Base-by-base conservation (phyloP, 192 early-diverging fungal genomes). In the Dissophora globulifera region DNA sequence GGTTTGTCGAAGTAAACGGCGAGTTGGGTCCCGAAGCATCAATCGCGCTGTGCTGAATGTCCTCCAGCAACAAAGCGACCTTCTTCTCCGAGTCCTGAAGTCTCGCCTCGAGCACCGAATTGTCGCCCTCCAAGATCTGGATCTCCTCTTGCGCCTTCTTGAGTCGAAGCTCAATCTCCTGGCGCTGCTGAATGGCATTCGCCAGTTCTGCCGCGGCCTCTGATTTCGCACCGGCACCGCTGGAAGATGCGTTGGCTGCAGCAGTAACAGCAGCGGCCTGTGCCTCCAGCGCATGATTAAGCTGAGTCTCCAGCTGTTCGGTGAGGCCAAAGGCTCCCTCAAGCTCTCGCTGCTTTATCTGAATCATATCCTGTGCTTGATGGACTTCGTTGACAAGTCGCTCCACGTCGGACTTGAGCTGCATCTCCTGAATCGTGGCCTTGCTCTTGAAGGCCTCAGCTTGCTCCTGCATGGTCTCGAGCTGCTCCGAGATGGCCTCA, bases 81-180 rank as follows among this genome's bases (percentile, higher is more conserved):
- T 76, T 76, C 64, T 76, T 76, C 38, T 76, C 72, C 6, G 72
- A 66, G 15, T 76, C 72, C 41, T 42, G 57, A 11, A 76, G 41
- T 35, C 72, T 45, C 0, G 62, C 63, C 47, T 76, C 72, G 9
- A 76, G 43, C 15, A 76, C 63, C n/a, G 63, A 76, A 35, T 76
- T 76, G 46, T 76, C 72, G 0, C 72, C 63, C 31, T 76, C 72
- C 17, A 76, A 23, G 38, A 67, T 50, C 40, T 76, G 72, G 35
- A 67, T 67, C 11, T 57, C 52, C 52, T 76, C 72, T 38, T 76
- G 72, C 25, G 72, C 57, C 38, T 76, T 59, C 41, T 67, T 60
- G 41, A 75, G 4, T n/a, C 49, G 71, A 15, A 35, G 45, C 10
- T 75, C 62, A 8, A 75, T 25, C 9, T 65, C 62, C 27, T 50